Evolutionary conservation across 2,329 filamentous ascomycete species (phyloP), one percentile per base, ranked within the genome.

Genomic region (Emmonsia crescens): DNA sequence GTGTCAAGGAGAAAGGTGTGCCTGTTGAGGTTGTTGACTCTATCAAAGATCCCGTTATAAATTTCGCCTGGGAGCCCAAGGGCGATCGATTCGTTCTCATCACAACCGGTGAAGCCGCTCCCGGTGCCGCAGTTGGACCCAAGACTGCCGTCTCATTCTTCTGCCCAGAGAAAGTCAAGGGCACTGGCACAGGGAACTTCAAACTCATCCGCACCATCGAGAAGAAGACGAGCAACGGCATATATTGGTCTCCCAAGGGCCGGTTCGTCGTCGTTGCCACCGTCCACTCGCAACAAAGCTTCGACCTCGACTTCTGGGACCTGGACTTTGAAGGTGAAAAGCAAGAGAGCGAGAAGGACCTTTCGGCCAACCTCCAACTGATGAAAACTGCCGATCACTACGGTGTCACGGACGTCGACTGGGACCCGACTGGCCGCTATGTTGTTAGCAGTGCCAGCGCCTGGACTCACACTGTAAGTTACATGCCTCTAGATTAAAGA

Each of bases 221-320:
- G 71, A 97, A 97, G 86, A 97, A 97, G 86, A 97, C 95, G 79
- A 96, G 89, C 84, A 99, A 99, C 73, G 92, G 90, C 67, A 99
- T 99, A 72, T 97, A 97, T 85, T 99, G 94, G 94, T 96, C 91
- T 24, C 94, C 94, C 29, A 90, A 88, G 75, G 94, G 94, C 60
- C 88, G 94, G 57, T 99, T 99, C 72, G 93, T 97, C 44, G 87
- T 97, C 55, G 86, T 99, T 61, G 94, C 91, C 60, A 95, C 94
- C 12, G 90, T 99, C 60, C 86, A 89, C 77, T 96, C 92, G 71
- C 87, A 91, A 73, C 90, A 96, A 77, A 93, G 87, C 78, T 96
- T 91, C 66, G 94, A 99, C 66, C 85, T 99, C 63, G 94, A 99
- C 74, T 99, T 99, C 80, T 97, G 87, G 81, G 94, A 99, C 73